These are phyloP conservation scores for Metahyphopichia silvanorum DNA, from an alignment of 805 yeast genomes.

Conservation along the genomic window DNA sequence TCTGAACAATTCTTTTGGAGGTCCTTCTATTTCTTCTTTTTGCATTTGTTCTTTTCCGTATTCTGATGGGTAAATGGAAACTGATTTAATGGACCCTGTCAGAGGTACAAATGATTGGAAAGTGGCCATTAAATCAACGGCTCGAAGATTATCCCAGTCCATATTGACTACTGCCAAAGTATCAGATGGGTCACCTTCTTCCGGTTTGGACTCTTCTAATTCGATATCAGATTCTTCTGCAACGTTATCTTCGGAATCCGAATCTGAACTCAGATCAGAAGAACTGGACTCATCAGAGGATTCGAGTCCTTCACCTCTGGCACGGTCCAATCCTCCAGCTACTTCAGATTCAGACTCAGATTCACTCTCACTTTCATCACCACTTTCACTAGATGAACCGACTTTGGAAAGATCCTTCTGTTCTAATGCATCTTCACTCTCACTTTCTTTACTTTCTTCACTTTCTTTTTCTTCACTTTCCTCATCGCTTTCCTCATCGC, in stretches of 20 bases:
- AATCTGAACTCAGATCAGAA: conserved; percentile 42
- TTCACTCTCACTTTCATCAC: too few species aligned
- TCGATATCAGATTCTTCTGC: conserved; percentile 56
- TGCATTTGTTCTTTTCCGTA: conserved; percentile 91
- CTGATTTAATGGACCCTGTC: conserved; percentile 64
- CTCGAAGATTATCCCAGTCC: conserved; percentile 95
- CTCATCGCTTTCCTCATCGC: conserved; percentile 8
- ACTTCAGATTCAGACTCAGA: conserved; percentile 10
- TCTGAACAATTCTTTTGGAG: conserved; percentile 79
- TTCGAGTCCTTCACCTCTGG: conserved; percentile 62
- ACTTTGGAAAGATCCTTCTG: conserved; percentile 7
- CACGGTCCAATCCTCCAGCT: conserved; percentile 44
- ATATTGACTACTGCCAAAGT: conserved; percentile 89
- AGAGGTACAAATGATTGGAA: conserved; percentile 81
- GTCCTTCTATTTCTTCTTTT: conserved; percentile 87
- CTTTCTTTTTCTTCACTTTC: conserved; percentile 11
- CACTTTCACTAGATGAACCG: conserved; percentile 16
- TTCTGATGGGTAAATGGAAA: conserved; percentile 81
- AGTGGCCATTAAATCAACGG: conserved; percentile 86
- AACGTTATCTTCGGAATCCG: conserved; percentile 34
- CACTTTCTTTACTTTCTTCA: conserved; percentile 13
- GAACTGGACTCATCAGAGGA: conserved; percentile 44
- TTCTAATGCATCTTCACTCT: conserved; percentile 18
- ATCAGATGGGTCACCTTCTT: conserved; percentile 79
- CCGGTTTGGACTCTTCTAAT: conserved; percentile 58